Percentiles rank a stretch among this genome's conserved stretches.
These are phyloP conservation scores for Phytopythium cucurbitacearum DNA, from an alignment of 352 stramenopile genomes.

Conservation along the genomic window DNA sequence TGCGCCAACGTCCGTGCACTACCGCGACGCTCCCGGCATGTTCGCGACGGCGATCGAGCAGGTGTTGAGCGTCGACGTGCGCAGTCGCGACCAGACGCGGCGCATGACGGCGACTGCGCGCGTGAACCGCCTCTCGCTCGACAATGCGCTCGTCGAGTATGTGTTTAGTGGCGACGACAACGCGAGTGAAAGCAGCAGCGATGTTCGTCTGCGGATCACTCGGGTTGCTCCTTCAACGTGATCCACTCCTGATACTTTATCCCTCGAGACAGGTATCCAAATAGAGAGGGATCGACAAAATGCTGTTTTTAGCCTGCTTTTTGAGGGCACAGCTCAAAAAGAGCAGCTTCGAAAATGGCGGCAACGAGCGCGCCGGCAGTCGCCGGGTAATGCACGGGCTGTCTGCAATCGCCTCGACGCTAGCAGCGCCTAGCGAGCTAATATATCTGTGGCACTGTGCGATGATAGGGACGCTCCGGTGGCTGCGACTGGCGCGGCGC, in stretches of 20 bases:
- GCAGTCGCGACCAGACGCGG: slow-evolving; percentile 71
- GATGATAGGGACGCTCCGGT: not conserved
- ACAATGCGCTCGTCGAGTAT: slow-evolving; percentile 56
- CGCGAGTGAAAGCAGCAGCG: slow-evolving; percentile 2
- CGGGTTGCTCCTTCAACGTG: slow-evolving; percentile 9
- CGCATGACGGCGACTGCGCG: slow-evolving; percentile 28
- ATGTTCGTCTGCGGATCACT: slow-evolving; percentile 6
- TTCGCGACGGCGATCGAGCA: slow-evolving; percentile 56
- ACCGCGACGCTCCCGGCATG: slow-evolving; percentile 14
- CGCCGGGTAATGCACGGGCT: too few relatives aligned
- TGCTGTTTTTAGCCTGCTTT: too few relatives aligned
- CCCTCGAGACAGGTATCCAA: too few relatives aligned
- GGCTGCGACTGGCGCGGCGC: slow-evolving; percentile 4
- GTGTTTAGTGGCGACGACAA: slow-evolving; percentile 18
- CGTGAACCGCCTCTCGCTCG: slow-evolving; percentile 45
- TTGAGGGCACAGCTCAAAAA: too few relatives aligned
- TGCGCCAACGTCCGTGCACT: slow-evolving; percentile 40
- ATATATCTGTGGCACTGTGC: too few relatives aligned
- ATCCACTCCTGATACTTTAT: not conserved
- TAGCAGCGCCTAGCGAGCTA: too few relatives aligned
- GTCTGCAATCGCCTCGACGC: too few relatives aligned
- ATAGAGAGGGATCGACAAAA: too few relatives aligned
- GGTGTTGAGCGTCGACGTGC: slow-evolving; percentile 67
- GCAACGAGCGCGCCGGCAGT: too few relatives aligned
- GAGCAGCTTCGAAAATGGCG: too few relatives aligned